Base-by-base conservation (phyloP, 1,284 basidiomycete species). In the Apiotrichum veenhuisii region DNA sequence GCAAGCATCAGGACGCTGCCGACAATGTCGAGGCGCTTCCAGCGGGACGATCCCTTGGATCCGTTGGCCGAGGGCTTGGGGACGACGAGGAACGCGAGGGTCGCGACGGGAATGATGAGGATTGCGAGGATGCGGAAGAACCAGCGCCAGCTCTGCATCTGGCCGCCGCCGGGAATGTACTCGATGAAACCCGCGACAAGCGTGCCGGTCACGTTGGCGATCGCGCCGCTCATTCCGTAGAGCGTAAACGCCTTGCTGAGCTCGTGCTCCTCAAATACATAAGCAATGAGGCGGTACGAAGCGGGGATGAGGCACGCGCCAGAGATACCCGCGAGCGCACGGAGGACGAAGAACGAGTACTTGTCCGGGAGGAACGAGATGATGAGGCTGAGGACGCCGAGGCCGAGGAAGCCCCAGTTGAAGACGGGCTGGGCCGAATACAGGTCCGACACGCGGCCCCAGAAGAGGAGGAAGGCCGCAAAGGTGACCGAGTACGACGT, bases 131-230 rank as follows among this genome's bases (percentile, higher is more conserved):
- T 58, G 37, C 58, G 52, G 57, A 64, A 64, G 62, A 61, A 64
- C 78, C 78, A 72, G 36, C 67, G 49, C 74, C 73, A 70, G 45
- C 65, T 38, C 48, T 70, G 52, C 63, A 76, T 63, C 59, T 76
- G 67, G 44, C 75, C 64, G 30, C 65, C 54, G 63, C 69, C 58
- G 62, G 73, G 57, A 66, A 78, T 68, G 67, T 75, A 68, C 45
- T 66, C 65, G 63, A 77, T 66, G 36, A 73, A 59, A 2, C 71
- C 75, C 5, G 67, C 71, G 57, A 75, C 52, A 55, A 75, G 52
- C 27, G 68, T 60, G 41, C 68, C 73, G 1, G 63, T 62, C 26
- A 72, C 68, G 59, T 76, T 74, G 23, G 70, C 67, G 42, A 72
- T 43, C 17, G 71, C 65, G 12, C 76, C 78, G 9, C 69, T 68